Base-by-base conservation (phyloP, 2,329 filamentous ascomycete species). In the Fusarium ramigenum region DNA sequence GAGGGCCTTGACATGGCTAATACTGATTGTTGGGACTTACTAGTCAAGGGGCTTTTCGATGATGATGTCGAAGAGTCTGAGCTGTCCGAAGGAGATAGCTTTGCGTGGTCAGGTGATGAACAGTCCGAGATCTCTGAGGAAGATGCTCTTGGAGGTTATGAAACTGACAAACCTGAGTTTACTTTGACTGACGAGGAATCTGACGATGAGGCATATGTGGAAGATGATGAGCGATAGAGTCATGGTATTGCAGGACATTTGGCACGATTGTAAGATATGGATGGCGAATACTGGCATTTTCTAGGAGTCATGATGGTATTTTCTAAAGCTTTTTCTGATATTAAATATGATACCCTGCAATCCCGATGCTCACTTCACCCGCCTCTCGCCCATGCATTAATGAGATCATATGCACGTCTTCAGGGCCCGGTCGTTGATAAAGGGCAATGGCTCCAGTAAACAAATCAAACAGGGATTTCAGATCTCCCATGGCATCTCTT, bases 1-100 rank as follows among this genome's bases (percentile, higher is more conserved):
- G 64, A 76, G 34, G 47, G 61, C 5, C 57, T 79, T n/a, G 70
- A 80, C 23, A 58, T 81, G 61, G 43, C 37, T 10, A 73, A 80
- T 60, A 37, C 68, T 5, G 53, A 63, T 28, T 81, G 79, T 44
- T 81, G 78, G 79, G 61, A 74, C 16, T 28, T 58, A 7, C 75
- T 80, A 53, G 63, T 73, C 7, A 54, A 67, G 28, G 66, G 57
- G 1, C 49, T 62, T 9, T 75, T 71, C 15, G 66, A 73, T 12
- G 74, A 76, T 9, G 72, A 70, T 18, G 62, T 32, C 9, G 63
- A 72, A 16, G 69, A 72, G 12, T 58, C 65, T 11, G 68, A 67
- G 34, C 28, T 74, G 40, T 69, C 66, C 14, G 70, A 68, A 19
- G 62, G 56, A 9, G 66, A 72, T 19, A 49, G 40, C n/a, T 65